Evolutionary conservation across 192 early-diverging fungal species (phyloP), one percentile per base, ranked within the genome.

Genomic region (Coemansia sp.): DNA sequence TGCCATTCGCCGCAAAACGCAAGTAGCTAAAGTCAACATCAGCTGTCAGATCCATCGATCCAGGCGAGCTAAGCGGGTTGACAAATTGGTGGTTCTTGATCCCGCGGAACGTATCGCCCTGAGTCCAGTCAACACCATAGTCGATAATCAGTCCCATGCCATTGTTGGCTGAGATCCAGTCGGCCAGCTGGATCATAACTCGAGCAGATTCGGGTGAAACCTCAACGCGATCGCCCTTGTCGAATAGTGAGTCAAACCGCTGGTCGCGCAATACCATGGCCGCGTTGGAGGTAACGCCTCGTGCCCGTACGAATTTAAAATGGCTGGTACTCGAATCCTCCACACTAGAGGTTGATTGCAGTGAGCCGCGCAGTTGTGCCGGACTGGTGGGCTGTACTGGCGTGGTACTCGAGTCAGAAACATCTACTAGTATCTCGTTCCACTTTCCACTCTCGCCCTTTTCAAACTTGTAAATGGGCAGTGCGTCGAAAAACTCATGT

Each of bases 401-500:
- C 6, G 55, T 9, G 86, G 33, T 29, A 24, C n/a, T 20, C 0
- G 74, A 86, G 22, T 94, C 92, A 51, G 96, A 93, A 1, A 94
- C 70, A 73, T 95, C 94, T 3, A 99, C 89, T 22, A 97, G 72
- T 15, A 98, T 84, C 74, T 99, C 97, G 42, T 92, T 86, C 96
- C 96, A 98, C 18, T 67, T 31, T 16, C 93, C 93, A n/a, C 89
- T 79, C 1, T 80, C 68, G 8, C 91, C 92, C 70, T 85, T 85
- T 85, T 95, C 79, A 52, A 81, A 82, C 67, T 90, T 90, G 85
- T 93, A 92, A 22, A 98, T 85, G 0, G 97, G 96, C 61, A 99
- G 84, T 0, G 97, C 96, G 68, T 99, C 97, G 85, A 99, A 98
- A 65, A 98, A 97, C 82, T 99, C 97, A 80, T 99, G 96, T 0